Conservation (phyloP, 176 grass and related monocot species). For the Lolium multiflorum region DNA sequence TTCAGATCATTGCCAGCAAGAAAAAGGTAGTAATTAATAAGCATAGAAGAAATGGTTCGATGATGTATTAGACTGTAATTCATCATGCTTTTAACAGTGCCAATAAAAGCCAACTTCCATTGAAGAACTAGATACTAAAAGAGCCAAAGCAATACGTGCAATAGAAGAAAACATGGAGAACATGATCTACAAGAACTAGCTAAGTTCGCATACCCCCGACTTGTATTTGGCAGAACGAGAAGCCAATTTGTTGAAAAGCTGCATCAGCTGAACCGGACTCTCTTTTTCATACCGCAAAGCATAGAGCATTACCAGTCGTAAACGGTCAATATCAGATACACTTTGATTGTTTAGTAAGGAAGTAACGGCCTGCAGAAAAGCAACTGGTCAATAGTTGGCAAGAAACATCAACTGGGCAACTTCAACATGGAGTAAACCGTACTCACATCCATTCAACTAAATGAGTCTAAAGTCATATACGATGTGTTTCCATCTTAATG, state of each 20-base stretch:
- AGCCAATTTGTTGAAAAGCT: conserved; percentile 99
- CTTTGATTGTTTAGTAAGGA: conserved; percentile 91
- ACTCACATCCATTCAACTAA: conserved; percentile 28
- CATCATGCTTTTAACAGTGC: conserved; percentile 10
- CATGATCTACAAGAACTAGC: conserved; percentile 35
- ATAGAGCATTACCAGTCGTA: conserved; percentile 87
- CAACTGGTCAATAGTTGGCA: conserved; percentile 32
- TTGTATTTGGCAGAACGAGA: conserved; percentile 97
- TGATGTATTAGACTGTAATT: conserved; percentile 16
- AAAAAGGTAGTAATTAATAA: conserved; percentile 4
- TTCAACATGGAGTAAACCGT: not conserved
- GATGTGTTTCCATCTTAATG: conserved; percentile 9
- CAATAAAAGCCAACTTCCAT: not conserved
- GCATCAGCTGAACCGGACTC: conserved; percentile 99
- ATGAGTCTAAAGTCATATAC: conserved; percentile 14
- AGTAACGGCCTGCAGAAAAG: conserved; percentile 71
- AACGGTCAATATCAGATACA: conserved; percentile 86
- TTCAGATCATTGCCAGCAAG: not conserved
- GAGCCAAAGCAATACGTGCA: conserved; percentile 11
- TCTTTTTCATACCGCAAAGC: conserved; percentile 99
- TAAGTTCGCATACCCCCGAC: conserved; percentile 73
- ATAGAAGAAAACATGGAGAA: conserved; percentile 32
- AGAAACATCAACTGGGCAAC: conserved; percentile 19
- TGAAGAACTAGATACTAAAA: conserved; percentile 10
- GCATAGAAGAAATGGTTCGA: conserved; percentile 1